A percentile compares a stretch with the other conserved stretches of the same genome.
phyloP scores from a whole-genome alignment of 2,329 filamentous ascomycete genomes.

The Penicillium polonicum region DNA sequence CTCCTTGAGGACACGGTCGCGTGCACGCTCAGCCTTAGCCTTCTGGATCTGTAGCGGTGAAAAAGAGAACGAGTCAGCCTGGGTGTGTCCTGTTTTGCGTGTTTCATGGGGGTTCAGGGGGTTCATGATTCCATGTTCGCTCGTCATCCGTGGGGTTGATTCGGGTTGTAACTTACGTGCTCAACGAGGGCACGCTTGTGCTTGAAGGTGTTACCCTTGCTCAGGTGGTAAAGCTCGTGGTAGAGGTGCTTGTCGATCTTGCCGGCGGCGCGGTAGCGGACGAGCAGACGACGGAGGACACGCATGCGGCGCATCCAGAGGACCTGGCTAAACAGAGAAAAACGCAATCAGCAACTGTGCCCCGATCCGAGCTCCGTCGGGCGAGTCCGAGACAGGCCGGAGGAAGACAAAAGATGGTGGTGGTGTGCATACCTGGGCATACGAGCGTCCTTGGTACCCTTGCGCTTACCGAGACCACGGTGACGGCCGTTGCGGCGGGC shows the following conservation, averaged over 20 bases:
- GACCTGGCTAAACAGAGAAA: conserved; percentile 67
- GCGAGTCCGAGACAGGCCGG: not conserved
- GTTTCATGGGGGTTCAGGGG: not conserved
- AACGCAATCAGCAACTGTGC: conserved; percentile 22
- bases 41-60: conserved; percentile 79
- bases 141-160: conserved; percentile 6
- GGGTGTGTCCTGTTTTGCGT: not conserved
- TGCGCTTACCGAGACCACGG: conserved; percentile 99
- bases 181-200: conserved; percentile 99
- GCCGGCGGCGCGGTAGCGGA: conserved; percentile 99
- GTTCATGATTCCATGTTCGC: not conserved
- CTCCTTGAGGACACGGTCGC: conserved; percentile 94
- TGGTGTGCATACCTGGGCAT: conserved; percentile 79
- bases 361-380: not conserved
- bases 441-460: conserved; percentile 99
- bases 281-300: conserved; percentile 96
- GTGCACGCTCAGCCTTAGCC: conserved; percentile 98
- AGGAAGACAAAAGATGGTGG: not conserved
- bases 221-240: conserved; percentile 99
- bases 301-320: conserved; percentile 99
- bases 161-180: conserved; percentile 70
- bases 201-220: conserved; percentile 99
- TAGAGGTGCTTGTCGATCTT: conserved; percentile 99
- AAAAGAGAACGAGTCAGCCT: conserved; percentile 29
- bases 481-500: conserved; percentile 94